These are phyloP conservation scores for Pseudophaeomoniella oleicola DNA, from an alignment of 2,329 filamentous ascomycete genomes.

Conservation along the genomic window DNA sequence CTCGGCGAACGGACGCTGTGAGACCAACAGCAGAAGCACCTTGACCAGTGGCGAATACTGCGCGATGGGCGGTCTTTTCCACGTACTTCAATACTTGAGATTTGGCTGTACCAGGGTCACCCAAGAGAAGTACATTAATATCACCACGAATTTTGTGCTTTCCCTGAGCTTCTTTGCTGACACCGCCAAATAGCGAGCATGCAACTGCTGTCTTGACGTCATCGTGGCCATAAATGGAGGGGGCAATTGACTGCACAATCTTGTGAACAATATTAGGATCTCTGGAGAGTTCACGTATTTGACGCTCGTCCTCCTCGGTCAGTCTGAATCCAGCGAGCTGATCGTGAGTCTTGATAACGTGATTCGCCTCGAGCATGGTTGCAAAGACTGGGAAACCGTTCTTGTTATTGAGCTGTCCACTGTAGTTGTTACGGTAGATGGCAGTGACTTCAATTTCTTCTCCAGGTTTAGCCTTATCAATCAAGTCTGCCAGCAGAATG, in stretches of 20 bases:
- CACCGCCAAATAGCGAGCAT: conserved; percentile 84
- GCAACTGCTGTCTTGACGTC: conserved; percentile 97
- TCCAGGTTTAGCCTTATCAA: conserved; percentile 90
- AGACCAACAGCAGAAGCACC: conserved; percentile 95
- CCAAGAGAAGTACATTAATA: conserved; percentile 92
- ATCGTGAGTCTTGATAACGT: conserved; percentile 92
- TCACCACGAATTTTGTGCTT: conserved; percentile 86
- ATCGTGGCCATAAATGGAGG: conserved; percentile 90
- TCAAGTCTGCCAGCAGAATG: conserved; percentile 90
- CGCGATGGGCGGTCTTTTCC: conserved; percentile 91
- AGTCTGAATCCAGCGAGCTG: conserved; percentile 92
- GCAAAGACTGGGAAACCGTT: conserved; percentile 98
- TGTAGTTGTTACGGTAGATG: conserved; percentile 96
- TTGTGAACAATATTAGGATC: conserved; percentile 89
- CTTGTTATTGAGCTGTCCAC: conserved; percentile 93
- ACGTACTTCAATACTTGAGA: conserved; percentile 96
- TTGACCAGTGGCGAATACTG: conserved; percentile 94
- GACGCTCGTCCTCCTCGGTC: conserved; percentile 85
- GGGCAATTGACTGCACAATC: conserved; percentile 82
- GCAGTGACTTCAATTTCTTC: conserved; percentile 97
- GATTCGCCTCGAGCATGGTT: conserved; percentile 93
- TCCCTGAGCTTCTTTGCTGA: conserved; percentile 79
- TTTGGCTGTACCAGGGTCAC: conserved; percentile 95
- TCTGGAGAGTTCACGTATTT: conserved; percentile 74
- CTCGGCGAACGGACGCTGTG: conserved; percentile 87